Conservation (phyloP, 805 yeast species). For the Jamesozyma jinghongensis region DNA sequence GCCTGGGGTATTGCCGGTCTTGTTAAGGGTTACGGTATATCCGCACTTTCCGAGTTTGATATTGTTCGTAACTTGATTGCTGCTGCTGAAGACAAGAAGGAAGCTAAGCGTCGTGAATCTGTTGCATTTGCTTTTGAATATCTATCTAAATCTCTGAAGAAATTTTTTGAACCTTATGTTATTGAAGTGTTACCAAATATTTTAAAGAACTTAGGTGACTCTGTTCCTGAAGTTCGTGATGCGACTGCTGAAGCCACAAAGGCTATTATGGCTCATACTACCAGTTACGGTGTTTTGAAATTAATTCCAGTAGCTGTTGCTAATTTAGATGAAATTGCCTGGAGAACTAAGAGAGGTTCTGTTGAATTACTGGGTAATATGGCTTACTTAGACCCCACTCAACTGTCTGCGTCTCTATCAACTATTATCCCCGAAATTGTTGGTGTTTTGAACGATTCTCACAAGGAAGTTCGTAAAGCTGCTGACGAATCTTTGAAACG, state of each 20-base stretch:
- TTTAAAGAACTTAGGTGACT: conserved; percentile 76
- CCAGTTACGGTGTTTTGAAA: conserved; percentile 84
- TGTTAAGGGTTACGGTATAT: conserved; percentile 82
- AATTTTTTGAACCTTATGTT: conserved; percentile 87
- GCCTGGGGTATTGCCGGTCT: conserved; percentile 95
- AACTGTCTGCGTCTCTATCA: conserved; percentile 79
- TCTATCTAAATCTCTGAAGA: conserved; percentile 65
- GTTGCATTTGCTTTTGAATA: conserved; percentile 83
- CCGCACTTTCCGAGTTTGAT: conserved; percentile 65
- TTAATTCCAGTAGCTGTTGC: conserved; percentile 85
- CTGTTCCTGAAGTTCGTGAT: conserved; percentile 73
- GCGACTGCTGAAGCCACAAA: conserved; percentile 85
- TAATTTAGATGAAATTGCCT: conserved; percentile 77
- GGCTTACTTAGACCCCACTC: conserved; percentile 96
- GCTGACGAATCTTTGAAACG: conserved; percentile 82
- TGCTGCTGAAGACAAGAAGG: conserved; percentile 82
- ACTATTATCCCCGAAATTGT: conserved; percentile 94
- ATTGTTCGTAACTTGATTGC: conserved; percentile 65
- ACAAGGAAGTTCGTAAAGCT: conserved; percentile 92
- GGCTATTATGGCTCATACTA: conserved; percentile 80
- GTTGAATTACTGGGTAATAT: conserved; percentile 93
- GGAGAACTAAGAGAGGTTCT: conserved; percentile 97
- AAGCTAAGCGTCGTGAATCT: conserved; percentile 68
- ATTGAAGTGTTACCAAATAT: conserved; percentile 79
- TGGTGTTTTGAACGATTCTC: conserved; percentile 87